A percentile compares a stretch with the other conserved stretches of the same genome.
Conservation (phyloP, 2,329 filamentous ascomycete genomes). For the Apiospora saccharicola region DNA sequence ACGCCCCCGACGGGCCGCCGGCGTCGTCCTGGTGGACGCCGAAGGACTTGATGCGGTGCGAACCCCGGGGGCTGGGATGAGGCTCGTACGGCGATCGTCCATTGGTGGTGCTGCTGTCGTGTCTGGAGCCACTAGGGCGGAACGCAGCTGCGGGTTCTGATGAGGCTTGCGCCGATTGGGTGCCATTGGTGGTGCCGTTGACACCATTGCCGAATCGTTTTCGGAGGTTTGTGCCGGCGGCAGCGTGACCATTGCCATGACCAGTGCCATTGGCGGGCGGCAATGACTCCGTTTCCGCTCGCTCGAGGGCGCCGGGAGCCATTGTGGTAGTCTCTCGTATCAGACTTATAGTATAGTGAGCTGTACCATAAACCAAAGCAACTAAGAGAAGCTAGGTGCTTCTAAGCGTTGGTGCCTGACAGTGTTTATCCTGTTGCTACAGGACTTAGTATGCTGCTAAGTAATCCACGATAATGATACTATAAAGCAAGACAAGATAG, state of each 20-base stretch:
- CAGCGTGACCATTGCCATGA: constrained; percentile 15
- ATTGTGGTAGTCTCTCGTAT: constrained; percentile 14
- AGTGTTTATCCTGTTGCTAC: not conserved
- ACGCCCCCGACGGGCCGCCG: constrained; percentile 42
- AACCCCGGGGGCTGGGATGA: constrained; percentile 28
- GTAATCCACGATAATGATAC: not conserved
- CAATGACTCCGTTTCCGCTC: not conserved
- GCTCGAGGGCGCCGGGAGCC: constrained; percentile 21
- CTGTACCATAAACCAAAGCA: not conserved
- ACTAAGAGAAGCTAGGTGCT: not conserved
- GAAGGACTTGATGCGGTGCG: constrained; percentile 39
- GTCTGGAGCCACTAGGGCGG: not conserved
- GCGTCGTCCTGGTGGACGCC: constrained; percentile 44
- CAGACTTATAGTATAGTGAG: not conserved
- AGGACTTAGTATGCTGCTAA: not conserved
- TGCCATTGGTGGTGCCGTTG: not conserved
- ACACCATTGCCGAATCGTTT: constrained; percentile 27
- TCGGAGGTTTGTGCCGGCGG: constrained; percentile 27
- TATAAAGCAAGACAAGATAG: not conserved
- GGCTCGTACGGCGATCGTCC: not conserved
- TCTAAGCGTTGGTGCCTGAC: not conserved
- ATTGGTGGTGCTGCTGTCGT: not conserved
- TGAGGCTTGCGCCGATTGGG: not conserved
- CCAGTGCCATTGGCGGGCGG: constrained; percentile 8
- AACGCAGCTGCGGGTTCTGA: not conserved